phyloP scores from a whole-genome alignment of 257 asterid species.

The Leptodermis oblonga region DNA sequence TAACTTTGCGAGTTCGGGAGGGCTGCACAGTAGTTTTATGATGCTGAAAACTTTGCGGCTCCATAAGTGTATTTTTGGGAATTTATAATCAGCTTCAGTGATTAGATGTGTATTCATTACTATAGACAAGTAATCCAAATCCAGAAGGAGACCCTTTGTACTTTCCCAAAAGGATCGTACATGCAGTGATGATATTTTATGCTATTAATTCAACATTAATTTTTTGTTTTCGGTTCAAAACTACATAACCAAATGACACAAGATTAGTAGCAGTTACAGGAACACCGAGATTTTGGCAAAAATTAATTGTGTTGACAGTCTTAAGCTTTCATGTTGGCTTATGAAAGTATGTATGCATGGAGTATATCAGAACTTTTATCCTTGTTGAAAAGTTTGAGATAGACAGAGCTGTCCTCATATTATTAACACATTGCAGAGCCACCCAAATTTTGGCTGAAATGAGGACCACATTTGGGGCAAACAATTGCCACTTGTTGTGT shows the following conservation, averaged over 20 bases:
- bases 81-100: background rate
- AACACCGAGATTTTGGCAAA: no score
- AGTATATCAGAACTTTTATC: background rate
- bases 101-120: background rate
- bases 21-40: background rate
- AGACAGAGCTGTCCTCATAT: slow-evolving; percentile 2
- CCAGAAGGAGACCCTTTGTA: background rate
- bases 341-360: background rate
- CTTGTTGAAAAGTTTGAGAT: slow-evolving; percentile 17
- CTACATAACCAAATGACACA: background rate
- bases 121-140: background rate
- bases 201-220: background rate
- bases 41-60: background rate
- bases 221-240: background rate
- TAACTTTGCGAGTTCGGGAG: background rate
- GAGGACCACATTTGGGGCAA: slow-evolving; percentile 82
- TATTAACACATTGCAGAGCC: slow-evolving; percentile 50
- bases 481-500: slow-evolving; percentile 74
- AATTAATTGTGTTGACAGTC: background rate
- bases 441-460: slow-evolving; percentile 64
- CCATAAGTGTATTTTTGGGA: no score
- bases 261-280: background rate
- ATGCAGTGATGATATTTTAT: no score
- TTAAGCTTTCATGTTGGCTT: background rate
- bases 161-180: no score